Conservation (phyloP, 2,329 filamentous ascomycete species). For the Botrytis medusae region DNA sequence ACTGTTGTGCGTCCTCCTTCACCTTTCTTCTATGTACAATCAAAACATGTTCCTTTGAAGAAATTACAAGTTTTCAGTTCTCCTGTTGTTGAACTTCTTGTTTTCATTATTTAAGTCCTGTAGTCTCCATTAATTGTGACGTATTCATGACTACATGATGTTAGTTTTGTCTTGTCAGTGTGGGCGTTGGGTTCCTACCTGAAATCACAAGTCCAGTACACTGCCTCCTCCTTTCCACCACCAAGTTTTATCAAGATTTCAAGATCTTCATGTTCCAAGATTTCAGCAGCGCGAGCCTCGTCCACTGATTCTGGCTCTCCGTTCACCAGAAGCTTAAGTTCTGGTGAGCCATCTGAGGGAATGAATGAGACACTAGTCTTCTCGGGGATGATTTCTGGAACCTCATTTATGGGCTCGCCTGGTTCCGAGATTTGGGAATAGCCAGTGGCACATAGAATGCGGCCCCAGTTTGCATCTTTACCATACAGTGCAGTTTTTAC, state of each 20-base stretch:
- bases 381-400: constrained; percentile 64
- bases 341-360: constrained; percentile 71
- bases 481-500: constrained; percentile 98
- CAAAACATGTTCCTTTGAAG: neutral
- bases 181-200: constrained; percentile 57
- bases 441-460: constrained; percentile 90
- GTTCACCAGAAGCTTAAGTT: constrained; percentile 73
- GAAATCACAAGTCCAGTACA: constrained; percentile 85
- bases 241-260: constrained; percentile 76
- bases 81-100: neutral
- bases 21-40: neutral
- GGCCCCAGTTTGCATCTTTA: constrained; percentile 97
- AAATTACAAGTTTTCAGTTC: neutral
- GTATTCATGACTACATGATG: constrained; percentile 57
- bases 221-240: constrained; percentile 65
- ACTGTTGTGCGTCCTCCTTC: neutral
- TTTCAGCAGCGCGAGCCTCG: constrained; percentile 73
- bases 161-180: constrained; percentile 14
- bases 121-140: constrained; percentile 69
- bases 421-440: constrained; percentile 68
- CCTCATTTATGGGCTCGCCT: constrained; percentile 56
- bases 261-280: constrained; percentile 73
- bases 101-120: constrained; percentile 49
- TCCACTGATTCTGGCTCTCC: constrained; percentile 80
- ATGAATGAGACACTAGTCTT: constrained; percentile 78